Base-by-base conservation (phyloP, 257 asterid genomes). In the Nicotiana obtusifolia region DNA sequence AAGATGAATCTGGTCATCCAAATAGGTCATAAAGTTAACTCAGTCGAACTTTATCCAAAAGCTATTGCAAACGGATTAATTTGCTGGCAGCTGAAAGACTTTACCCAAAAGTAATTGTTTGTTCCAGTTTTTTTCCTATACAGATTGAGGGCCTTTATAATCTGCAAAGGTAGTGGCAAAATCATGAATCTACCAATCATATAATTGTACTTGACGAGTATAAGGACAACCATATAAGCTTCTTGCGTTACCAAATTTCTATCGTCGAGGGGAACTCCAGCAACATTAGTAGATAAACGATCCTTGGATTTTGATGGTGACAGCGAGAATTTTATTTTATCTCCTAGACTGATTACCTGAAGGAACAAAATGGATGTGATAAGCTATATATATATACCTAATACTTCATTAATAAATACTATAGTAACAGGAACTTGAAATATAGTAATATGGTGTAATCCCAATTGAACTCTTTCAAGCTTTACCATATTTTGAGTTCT, bases 261-360 rank as follows among this genome's bases (percentile, higher is more conserved):
- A 54, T 92, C 97, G 79, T 92, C 94, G 33, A 95, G 94, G 35
- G 98, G 98, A 85, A 93, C 91, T 80, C 98, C 99, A 5, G 93
- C 87, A 22, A 87, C 98, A 82, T 92, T 93, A 80, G 98, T 89
- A 5, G 97, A 87, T 87, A 95, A 86, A 47, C 93, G 87, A 85
- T 95, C 99, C 60, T 84, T 91, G 9, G 97, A 87, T 80, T 92
- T 93, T 16, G 99, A 90, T 49, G 97, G 95, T 76, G 98, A 89
- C 81, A 94, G 82, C 9, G 98, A 95, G 84, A 95, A 94, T 86
- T 95, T 92, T 84, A 95, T 87, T 82, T 87, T 91, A 86, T 94
- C 99, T 81, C 98, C 98, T 33, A 95, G 88, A 86, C 99, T 94
- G 82, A 95, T 93, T 56, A 95, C 98, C 99, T 95, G 90, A 64